These are phyloP conservation scores for Aspergillus melleus DNA, from an alignment of 2,329 filamentous ascomycete genomes.

Conservation along the genomic window DNA sequence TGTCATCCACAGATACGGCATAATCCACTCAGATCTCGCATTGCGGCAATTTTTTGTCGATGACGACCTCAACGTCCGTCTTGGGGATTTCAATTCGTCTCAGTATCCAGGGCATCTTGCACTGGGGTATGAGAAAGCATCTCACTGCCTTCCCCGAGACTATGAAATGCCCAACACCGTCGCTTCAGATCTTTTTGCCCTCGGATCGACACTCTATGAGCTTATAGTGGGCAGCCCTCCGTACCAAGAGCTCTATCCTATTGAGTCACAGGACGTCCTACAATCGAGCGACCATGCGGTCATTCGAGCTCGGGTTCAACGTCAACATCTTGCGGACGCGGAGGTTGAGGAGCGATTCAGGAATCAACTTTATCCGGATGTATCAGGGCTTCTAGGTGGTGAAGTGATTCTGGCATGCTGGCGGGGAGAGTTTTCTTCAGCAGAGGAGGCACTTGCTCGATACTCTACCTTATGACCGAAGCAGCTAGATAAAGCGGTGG, in stretches of 20 bases:
- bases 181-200: background rate
- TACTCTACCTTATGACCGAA: background rate
- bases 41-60: constrained; percentile 21
- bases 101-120: background rate
- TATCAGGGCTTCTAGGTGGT: background rate
- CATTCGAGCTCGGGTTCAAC: background rate
- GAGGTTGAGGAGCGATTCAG: background rate
- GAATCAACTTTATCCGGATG: background rate
- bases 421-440: background rate
- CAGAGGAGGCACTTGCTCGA: background rate
- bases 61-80: constrained; percentile 19
- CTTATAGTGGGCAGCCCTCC: background rate
- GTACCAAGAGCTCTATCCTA: background rate
- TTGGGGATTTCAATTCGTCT: constrained; percentile 17
- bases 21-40: constrained; percentile 26
- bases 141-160: background rate
- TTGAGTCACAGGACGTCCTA: background rate
- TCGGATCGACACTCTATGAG: background rate
- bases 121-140: background rate
- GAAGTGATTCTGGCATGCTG: background rate
- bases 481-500: background rate
- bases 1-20: constrained; percentile 16
- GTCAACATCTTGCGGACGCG: background rate
- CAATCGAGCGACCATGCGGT: background rate
- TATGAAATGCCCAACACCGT: background rate